Evolutionary conservation across 2,329 filamentous ascomycete species (phyloP), one percentile per base, ranked within the genome.

Genomic region (Hymenoscyphus infarciens): DNA sequence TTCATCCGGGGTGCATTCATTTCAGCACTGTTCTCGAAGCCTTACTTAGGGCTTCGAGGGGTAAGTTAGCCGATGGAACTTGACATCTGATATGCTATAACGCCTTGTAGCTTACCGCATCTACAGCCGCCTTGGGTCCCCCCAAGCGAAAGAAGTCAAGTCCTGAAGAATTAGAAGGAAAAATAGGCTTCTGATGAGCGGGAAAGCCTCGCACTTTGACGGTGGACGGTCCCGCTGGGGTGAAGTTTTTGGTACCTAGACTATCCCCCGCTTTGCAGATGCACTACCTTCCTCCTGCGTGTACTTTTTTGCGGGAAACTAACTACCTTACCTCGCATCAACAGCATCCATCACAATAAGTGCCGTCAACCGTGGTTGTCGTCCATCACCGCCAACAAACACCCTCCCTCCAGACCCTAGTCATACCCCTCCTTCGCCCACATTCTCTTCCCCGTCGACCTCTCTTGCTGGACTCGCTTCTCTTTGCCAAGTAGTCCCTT

Each of bases 31-130:
- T 35, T 55, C 13, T 25, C 16, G n/a, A 29, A 19, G 53, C 16
- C 53, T 22, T 29, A 25, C 53, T 22, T 29, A 25, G 31, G 31
- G 15, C 16, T 45, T 56, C 62, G 62, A 63, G 54, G 19, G n/a
- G 19, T n/a, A 49, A 22, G 42, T 49, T 49, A 49, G 10, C 42
- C n/a, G n/a, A 49, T n/a, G 33, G 29, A 59, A 55, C 27, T 22
- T 56, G 57, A 61, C 22, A 61, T 55, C 52, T 63, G 62, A 61
- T 56, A 61, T 55, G 53, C 57, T 49, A 22, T 15, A 49, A 49
- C 42, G 42, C 25, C 13, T 55, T 49, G 11, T 49, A 49, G 42
- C 39, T 16, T 42, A 42, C 39, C 39, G n/a, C 16, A 42, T n/a
- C 39, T 42, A 42, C 39, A 49, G 22, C 42, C 42, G 19, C 19